Evolutionary conservation across 805 yeast species (phyloP).

Genomic region (Lipomyces japonicus): DNA sequence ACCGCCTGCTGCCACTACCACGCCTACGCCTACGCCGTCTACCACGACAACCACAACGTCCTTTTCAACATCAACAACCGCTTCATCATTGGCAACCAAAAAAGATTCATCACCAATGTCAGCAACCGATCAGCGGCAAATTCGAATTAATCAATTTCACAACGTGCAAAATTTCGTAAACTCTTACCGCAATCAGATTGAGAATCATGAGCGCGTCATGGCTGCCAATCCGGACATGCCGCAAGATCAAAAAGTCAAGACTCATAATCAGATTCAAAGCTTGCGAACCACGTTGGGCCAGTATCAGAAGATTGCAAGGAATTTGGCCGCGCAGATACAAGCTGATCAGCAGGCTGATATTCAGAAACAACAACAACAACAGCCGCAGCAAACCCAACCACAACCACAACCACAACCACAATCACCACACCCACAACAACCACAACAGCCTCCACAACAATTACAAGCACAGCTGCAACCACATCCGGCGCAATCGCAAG

Average conservation of each 20-base stretch:
- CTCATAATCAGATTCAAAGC: background rate
- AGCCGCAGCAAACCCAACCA: background rate
- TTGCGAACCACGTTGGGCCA: background rate
- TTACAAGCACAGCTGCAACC: background rate
- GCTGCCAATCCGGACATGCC: background rate
- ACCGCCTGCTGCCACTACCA: background rate
- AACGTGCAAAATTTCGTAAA: background rate
- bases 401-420: background rate
- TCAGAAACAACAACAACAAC: background rate
- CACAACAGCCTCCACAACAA: background rate
- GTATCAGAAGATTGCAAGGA: background rate
- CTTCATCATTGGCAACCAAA: background rate
- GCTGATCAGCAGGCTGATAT: background rate
- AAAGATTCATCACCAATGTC: background rate
- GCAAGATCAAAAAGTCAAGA: background rate
- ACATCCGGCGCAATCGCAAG: background rate
- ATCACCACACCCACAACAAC: background rate
- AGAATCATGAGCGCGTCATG: background rate
- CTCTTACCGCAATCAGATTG: background rate
- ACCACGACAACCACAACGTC: background rate
- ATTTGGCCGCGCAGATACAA: background rate
- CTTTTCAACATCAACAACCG: background rate
- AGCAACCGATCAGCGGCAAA: background rate
- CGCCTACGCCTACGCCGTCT: background rate
- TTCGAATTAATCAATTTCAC: background rate